Conservation (phyloP, 345 rosid species). For the Syzygium jambos region DNA sequence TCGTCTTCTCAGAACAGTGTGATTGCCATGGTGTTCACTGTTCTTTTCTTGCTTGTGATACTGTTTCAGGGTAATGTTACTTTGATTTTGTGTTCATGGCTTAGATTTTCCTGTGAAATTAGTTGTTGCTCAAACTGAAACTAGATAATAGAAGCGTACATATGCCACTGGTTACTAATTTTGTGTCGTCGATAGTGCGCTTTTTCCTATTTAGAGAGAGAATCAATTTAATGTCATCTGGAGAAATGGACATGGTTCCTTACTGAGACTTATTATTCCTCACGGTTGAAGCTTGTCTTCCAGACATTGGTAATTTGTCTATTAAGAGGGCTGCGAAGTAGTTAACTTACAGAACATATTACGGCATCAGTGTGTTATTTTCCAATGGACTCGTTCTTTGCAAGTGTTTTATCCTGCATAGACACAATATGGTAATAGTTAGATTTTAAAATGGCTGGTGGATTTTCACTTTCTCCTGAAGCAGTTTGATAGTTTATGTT, state of each 20-base stretch:
- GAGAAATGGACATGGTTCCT: not conserved
- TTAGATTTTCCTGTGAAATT: not conserved
- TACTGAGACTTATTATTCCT: not conserved
- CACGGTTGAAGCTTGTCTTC: not conserved
- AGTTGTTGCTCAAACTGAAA: not conserved
- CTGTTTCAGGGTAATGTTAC: constrained; percentile 50
- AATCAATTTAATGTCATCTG: not conserved
- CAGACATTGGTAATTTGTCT: not conserved
- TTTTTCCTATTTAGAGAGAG: not conserved
- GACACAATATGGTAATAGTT: not conserved
- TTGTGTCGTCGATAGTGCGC: not conserved
- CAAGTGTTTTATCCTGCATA: not conserved
- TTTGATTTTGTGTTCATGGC: not conserved
- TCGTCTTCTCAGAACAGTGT: constrained; percentile 44
- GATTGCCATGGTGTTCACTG: constrained; percentile 31
- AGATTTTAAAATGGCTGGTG: not conserved
- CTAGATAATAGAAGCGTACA: not conserved
- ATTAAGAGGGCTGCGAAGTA: not conserved
- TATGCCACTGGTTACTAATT: not conserved
- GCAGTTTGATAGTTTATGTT: not conserved
- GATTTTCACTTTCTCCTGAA: not conserved
- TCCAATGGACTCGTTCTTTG: not conserved
- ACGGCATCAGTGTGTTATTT: not conserved
- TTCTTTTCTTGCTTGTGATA: constrained; percentile 7
- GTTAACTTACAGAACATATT: not conserved